These are phyloP conservation scores for Pseudogymnoascus sp. DNA, from an alignment of 2,329 filamentous ascomycete species.

Conservation along the genomic window DNA sequence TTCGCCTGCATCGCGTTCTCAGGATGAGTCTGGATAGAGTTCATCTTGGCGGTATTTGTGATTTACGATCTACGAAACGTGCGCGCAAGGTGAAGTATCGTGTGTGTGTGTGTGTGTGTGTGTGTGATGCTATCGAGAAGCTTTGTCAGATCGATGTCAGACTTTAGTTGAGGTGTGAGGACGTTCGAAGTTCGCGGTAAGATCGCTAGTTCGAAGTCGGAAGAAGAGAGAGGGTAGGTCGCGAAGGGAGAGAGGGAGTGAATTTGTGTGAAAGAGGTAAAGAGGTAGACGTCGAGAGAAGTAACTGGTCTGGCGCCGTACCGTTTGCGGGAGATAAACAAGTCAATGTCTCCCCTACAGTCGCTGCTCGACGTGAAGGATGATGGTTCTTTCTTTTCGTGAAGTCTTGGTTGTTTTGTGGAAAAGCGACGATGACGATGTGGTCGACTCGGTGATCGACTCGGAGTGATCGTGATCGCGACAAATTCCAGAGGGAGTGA, in stretches of 20 bases:
- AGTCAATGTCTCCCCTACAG: conserved; percentile 90
- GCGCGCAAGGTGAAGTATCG: background rate
- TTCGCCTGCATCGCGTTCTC: conserved; percentile 87
- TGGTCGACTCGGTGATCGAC: conserved; percentile 11
- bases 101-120: background rate
- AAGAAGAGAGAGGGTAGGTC: conserved; percentile 8
- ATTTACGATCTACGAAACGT: conserved; percentile 3
- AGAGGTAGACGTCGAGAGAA: conserved; percentile 16
- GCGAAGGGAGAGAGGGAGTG: background rate
- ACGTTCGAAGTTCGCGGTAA: conserved; percentile 14
- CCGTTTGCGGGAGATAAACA: conserved; percentile 87
- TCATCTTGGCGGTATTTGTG: conserved; percentile 49
- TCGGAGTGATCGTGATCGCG: conserved; percentile 2
- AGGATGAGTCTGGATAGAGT: conserved; percentile 85
- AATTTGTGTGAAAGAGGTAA: conserved; percentile 10
- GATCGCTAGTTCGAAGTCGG: conserved; percentile 1
- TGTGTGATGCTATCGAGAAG: conserved; percentile 14
- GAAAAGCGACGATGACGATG: conserved; percentile 18
- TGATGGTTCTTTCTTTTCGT: conserved; percentile 11
- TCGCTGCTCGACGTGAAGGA: conserved; percentile 33
- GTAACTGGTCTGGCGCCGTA: conserved; percentile 32
- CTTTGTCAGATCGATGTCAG: conserved; percentile 13
- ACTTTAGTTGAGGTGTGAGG: conserved; percentile 15
- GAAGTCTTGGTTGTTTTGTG: conserved; percentile 18
- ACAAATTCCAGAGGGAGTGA: background rate